Conservation (phyloP, 352 stramenopile genomes). For the Phytophthora crassamura region DNA sequence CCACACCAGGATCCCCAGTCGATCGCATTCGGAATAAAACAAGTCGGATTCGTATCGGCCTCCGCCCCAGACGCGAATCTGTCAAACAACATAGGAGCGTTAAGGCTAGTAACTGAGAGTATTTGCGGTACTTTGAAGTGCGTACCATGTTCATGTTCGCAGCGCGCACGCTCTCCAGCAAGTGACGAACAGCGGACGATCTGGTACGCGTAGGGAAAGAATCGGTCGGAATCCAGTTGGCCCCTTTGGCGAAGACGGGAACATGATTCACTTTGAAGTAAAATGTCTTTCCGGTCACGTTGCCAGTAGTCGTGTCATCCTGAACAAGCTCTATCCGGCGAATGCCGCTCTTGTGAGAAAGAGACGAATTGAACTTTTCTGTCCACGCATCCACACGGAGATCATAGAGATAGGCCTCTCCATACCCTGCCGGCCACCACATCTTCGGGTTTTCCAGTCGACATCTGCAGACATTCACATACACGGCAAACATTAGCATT, state of each 20-base stretch:
- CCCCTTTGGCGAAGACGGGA: conserved; percentile 75
- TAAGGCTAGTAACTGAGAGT: neutral
- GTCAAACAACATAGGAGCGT: neutral
- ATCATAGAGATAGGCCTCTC: conserved; percentile 67
- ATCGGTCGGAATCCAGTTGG: conserved; percentile 84
- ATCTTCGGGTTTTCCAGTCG: conserved; percentile 55
- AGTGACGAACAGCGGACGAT: conserved; percentile 43
- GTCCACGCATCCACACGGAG: conserved; percentile 50
- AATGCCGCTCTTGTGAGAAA: conserved; percentile 63
- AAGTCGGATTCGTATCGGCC: conserved; percentile 85
- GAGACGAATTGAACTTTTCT: conserved; percentile 32
- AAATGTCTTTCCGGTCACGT: conserved; percentile 63
- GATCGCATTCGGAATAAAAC: conserved; percentile 87
- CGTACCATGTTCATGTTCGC: conserved; percentile 89
- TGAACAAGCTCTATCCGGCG: conserved; percentile 70
- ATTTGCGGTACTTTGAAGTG: neutral
- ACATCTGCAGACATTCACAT: conserved; percentile 34
- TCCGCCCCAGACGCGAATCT: conserved; percentile 89
- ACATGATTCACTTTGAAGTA: conserved; percentile 79
- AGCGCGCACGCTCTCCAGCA: conserved; percentile 59
- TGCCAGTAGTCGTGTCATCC: conserved; percentile 51
- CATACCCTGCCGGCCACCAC: conserved; percentile 80
- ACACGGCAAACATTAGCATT: conserved; percentile 12
- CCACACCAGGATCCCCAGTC: conserved; percentile 87
- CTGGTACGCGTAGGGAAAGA: conserved; percentile 73